Conservation (phyloP, 495 filamentous ascomycete species). For the Aeminium ludgeri region DNA sequence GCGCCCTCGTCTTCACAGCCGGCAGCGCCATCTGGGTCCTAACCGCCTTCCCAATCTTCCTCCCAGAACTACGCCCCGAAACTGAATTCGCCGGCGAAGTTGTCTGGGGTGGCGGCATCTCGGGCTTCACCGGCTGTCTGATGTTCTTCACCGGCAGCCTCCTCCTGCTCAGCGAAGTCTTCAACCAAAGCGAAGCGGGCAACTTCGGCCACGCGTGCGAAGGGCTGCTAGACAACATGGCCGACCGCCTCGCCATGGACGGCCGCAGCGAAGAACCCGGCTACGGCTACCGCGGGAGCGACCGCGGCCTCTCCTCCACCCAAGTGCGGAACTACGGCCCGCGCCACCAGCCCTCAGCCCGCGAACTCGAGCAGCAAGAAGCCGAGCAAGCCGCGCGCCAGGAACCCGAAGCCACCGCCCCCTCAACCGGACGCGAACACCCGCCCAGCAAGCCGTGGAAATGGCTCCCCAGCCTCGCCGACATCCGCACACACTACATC, state of each 20-base stretch:
- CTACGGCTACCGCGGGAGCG: neutral
- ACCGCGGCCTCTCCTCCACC: neutral
- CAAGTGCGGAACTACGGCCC: slow-evolving; percentile 3
- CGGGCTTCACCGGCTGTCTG: slow-evolving; percentile 52
- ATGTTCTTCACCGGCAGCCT: slow-evolving; percentile 52
- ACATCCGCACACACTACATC: slow-evolving; percentile 45
- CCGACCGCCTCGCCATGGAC: no score
- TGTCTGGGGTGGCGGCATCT: slow-evolving; percentile 39
- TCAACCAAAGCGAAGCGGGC: slow-evolving; percentile 46
- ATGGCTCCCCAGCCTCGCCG: slow-evolving; percentile 43
- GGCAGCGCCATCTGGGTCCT: slow-evolving; percentile 50
- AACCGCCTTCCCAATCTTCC: slow-evolving; percentile 51
- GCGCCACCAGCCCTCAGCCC: slow-evolving; percentile 46
- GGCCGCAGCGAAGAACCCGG: no score
- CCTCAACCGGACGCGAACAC: no score
- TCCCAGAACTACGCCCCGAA: slow-evolving; percentile 38
- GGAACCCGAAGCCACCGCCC: no score
- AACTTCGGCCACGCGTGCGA: slow-evolving; percentile 53
- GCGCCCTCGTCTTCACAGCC: slow-evolving; percentile 46
- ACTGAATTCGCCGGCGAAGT: slow-evolving; percentile 40
- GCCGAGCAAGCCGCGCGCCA: no score
- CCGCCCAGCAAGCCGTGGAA: slow-evolving; percentile 27
- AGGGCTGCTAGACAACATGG: no score
- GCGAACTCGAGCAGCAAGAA: no score
- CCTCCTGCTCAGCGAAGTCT: slow-evolving; percentile 48